Base-by-base conservation (phyloP, 257 asterid genomes). In the Solanum clarkiae region DNA sequence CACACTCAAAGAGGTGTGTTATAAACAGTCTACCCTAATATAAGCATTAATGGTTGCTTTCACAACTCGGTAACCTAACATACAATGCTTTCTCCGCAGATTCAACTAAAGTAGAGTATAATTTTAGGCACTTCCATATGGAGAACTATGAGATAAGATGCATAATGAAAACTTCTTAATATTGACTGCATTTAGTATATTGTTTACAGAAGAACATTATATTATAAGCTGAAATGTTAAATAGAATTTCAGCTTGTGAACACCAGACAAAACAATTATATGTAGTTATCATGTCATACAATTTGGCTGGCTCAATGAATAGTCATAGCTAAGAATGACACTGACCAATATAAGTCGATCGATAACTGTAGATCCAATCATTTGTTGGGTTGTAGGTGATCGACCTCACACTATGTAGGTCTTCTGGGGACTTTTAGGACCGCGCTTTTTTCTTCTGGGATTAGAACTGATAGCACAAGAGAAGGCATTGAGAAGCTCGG, bases 361-460 rank as follows among this genome's bases (percentile, higher is more conserved):
- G 20, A 65, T 32, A 66, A 66, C 82, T 84, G 47, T 84, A 81
- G 86, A 87, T 49, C 5, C 60, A 49, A 75, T 14, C 44, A 75
- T 49, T 75, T 49, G 22, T 7, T 62, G 44, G 81, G 81, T 22
- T 47, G 44, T 66, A 45, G 5, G 20, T 49, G 32, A 22, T 57
- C 36, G 36, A 32, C 36, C 85, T 93, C 86, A 92, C 60, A 93
- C 87, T 47, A 93, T 91, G 85, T 87, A 92, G 74, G 89, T 84
- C 57, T 92, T 88, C 70, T 86, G 88, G 70, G 93, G 87, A 83
- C 82, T 80, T 80, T 90, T 93, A 14, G 95, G 94, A 26, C 97
- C 92, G 0, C 95, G 97, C 45, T 93, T 93, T 75, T 93, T 93
- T 81, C 93, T 88, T 88, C 94, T 88, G 7, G 95, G 97, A 63